phyloP scores from a whole-genome alignment of 371 early-diverging fungal species.

The Actinomucor elegans region DNA sequence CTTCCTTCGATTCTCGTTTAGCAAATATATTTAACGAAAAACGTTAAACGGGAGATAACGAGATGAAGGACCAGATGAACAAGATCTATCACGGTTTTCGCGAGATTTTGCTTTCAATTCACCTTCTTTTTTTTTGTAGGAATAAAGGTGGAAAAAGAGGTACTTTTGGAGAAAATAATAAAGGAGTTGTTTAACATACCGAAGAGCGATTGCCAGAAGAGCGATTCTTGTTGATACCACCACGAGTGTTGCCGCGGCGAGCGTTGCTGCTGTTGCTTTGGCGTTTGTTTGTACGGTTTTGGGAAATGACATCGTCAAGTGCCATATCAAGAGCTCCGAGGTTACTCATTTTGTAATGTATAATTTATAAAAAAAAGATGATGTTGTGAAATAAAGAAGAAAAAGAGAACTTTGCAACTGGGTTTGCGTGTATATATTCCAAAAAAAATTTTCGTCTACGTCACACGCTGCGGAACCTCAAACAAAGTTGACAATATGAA shows the following conservation, averaged over 20 bases:
- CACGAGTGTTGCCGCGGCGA: constrained; percentile 15
- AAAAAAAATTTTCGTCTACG: too few relatives aligned
- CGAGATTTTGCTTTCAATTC: background rate
- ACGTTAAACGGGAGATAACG: background rate
- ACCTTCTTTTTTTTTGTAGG: constrained; percentile 3
- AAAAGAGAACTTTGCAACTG: too few relatives aligned
- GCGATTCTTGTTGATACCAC: constrained; percentile 28
- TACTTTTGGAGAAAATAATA: background rate
- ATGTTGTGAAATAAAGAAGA: too few relatives aligned
- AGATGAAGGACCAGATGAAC: background rate
- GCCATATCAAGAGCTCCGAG: constrained; percentile 52
- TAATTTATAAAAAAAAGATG: background rate
- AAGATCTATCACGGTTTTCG: background rate
- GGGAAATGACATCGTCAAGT: constrained; percentile 52
- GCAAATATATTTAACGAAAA: background rate
- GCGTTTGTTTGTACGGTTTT: constrained; percentile 26
- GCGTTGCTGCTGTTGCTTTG: constrained; percentile 16
- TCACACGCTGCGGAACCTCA: too few relatives aligned
- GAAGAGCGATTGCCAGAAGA: constrained; percentile 29
- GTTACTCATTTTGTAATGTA: constrained; percentile 19
- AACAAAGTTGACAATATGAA: too few relatives aligned
- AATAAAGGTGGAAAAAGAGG: constrained; percentile 5
- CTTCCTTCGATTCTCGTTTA: background rate
- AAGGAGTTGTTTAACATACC: constrained; percentile 32
- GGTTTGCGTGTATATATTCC: too few relatives aligned